These are phyloP conservation scores for Nannizziopsis arthrosporioides DNA, from an alignment of 2,329 filamentous ascomycete species.

Conservation along the genomic window DNA sequence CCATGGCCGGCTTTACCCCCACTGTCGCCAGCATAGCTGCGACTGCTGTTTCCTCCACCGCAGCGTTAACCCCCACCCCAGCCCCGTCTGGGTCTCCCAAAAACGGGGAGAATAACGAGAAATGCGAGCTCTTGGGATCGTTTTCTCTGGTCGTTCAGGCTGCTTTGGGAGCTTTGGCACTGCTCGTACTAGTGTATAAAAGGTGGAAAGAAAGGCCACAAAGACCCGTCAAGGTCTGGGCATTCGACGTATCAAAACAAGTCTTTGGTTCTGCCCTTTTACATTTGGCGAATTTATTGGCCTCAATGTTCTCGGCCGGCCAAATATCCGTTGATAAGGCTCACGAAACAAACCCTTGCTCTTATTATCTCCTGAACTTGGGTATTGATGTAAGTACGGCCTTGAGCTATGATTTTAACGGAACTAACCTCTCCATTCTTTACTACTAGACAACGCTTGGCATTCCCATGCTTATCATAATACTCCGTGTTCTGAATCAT, in stretches of 20 bases:
- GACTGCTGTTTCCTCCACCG: constrained; percentile 6
- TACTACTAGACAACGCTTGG: constrained; percentile 70
- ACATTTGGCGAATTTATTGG: constrained; percentile 84
- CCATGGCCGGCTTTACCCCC: constrained; percentile 8
- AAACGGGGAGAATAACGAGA: constrained; percentile 47
- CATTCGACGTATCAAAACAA: constrained; percentile 95
- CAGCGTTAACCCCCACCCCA: constrained; percentile 5
- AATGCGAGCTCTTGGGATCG: constrained; percentile 77
- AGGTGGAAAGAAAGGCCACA: constrained; percentile 85
- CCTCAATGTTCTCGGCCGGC: constrained; percentile 90
- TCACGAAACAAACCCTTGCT: constrained; percentile 83
- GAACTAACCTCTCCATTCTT: constrained; percentile 12
- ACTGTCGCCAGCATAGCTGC: constrained; percentile 15
- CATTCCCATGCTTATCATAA: constrained; percentile 84
- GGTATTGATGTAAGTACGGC: constrained; percentile 72
- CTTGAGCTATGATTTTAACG: neutral
- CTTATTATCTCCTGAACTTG: constrained; percentile 87
- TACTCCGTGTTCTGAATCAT: constrained; percentile 65
- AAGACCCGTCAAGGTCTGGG: constrained; percentile 89
- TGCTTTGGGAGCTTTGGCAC: constrained; percentile 68
- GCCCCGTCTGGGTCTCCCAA: constrained; percentile 15
- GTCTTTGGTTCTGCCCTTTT: constrained; percentile 86
- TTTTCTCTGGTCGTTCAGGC: constrained; percentile 87
- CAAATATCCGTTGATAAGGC: constrained; percentile 46
- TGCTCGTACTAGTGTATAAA: constrained; percentile 84